Conservation (phyloP, 2,329 filamentous ascomycete genomes). For the Didymella exigua region DNA sequence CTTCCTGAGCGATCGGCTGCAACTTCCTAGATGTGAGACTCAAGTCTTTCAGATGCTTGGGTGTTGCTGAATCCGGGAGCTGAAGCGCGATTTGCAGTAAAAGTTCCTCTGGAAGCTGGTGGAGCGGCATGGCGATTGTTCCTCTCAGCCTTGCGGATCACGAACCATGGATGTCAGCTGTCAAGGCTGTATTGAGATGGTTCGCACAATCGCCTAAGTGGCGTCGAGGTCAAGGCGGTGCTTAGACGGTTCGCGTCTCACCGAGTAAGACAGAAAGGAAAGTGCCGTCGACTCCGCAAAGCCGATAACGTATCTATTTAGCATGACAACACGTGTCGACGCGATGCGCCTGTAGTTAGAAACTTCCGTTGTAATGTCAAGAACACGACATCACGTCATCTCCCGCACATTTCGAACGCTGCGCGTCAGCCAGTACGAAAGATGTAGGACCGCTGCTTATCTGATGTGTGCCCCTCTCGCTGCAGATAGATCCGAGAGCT, state of each 20-base stretch:
- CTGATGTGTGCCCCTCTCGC: neutral
- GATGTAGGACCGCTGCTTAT: neutral
- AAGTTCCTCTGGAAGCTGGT: conserved; percentile 29
- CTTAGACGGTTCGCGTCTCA: neutral
- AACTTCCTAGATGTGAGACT: conserved; percentile 26
- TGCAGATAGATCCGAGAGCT: neutral
- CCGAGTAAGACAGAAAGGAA: neutral
- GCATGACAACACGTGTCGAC: neutral
- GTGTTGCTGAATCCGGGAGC: conserved; percentile 19
- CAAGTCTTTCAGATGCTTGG: conserved; percentile 22
- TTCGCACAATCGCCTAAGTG: neutral
- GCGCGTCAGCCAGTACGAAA: neutral
- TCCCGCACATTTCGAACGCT: neutral
- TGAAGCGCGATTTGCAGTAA: conserved; percentile 24
- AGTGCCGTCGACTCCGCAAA: neutral
- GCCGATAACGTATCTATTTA: neutral
- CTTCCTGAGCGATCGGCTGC: conserved; percentile 24
- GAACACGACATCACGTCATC: neutral
- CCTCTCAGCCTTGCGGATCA: neutral
- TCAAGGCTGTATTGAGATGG: neutral
- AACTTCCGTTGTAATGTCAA: neutral
- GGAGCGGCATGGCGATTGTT: neutral
- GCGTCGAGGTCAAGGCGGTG: neutral
- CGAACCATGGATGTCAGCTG: neutral
- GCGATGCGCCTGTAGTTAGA: neutral